Evolutionary conservation across 2,329 filamentous ascomycete genomes (phyloP), one percentile per base, ranked within the genome.

Genomic region (Sporothrix pseudoabietina): DNA sequence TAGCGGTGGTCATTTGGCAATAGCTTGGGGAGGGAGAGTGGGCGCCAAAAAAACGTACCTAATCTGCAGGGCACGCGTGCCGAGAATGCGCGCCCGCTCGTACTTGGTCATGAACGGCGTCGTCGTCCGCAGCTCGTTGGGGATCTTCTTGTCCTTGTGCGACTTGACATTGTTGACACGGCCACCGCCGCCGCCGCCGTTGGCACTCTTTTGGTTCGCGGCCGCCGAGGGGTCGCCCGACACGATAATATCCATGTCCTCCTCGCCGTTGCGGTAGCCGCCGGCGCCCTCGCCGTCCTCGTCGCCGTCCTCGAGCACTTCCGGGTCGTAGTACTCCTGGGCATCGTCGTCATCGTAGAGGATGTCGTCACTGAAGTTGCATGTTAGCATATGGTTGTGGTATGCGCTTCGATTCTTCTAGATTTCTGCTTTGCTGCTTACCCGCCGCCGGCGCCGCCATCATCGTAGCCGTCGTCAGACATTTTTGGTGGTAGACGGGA

Each of bases 81-180:
- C 96, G 76, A 99, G 84, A 74, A 99, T 95, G 80, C 96, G 90
- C 76, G 96, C 96, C 78, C 91, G 89, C 87, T 99, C 96, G 84
- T 99, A 99, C 85, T 99, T 99, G 77, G 96, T 99, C 95, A 99
- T 97, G 84, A 98, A 99, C 2, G 95, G 96, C 39, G 96, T 99
- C 9, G 96, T 99, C 32, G 89, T 92, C 78, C 96, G 90, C 83
- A 97, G 89, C 77, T 94, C 92, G 77, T 93, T 92, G 73, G 94
- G 88, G 69, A 99, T 95, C 84, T 94, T 97, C 88, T 97, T 98
- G 83, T 94, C 88, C 80, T 90, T 90, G 79, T 87, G 84, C 68
- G 85, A 85, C 80, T 87, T 88, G 74, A 77, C 75, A 71, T 88
- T 86, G 77, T 82, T 84, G 72, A 83, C 83, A 80, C 86, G 88